Evolutionary conservation across 78 protist species (phyloP), one percentile per base, ranked within the genome.

Genomic region (Andalucia godoyi): DNA sequence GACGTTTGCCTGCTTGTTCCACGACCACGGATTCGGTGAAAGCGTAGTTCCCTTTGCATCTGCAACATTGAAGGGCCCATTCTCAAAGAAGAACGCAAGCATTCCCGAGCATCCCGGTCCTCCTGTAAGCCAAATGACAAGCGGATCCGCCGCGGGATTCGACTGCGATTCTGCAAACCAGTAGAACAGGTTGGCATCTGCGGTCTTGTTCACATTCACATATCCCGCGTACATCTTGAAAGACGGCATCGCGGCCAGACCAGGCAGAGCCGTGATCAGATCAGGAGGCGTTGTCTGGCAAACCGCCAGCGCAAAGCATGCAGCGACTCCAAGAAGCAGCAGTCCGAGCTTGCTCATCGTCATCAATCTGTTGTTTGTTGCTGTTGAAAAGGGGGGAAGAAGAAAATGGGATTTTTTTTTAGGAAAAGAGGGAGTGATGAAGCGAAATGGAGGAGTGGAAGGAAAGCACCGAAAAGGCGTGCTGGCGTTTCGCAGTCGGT

Each of bases 1-100:
- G 21, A 79, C 13, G 74, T 61, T 72, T n/a, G 84, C 84, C 15
- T 49, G 3, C 30, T 5, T 10, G 63, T 61, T 79, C 76, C 76
- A 79, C 27, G 71, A 53, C 39, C 30, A 58, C 13, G 72, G 66
- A 71, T 72, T 79, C 32, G 0, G 0, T 4, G 1, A 18, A 34
- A 45, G 40, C 37, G 4, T 4, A 1, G 25, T 23, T 30, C 46
- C 33, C 13, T 51, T 13, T 18, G 0, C 23, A 64, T 43, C 58
- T 39, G 29, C 33, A 30, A 66, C 61, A 21, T 66, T 0, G 74
- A 33, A 66, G 37, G 73, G 81, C 38, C 81, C 81, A 63, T 66
- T 66, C 70, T 75, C 81, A 15, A 1, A 1, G 45, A 75, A 40
- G 17, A 66, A 0, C 25, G 74, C 81, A 3, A 75, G 62, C 58